Percentiles rank a stretch among this genome's conserved stretches.
phyloP scores from a whole-genome alignment of 768 basidiomycete genomes.

The Phlebiopsis flavidoalba region DNA sequence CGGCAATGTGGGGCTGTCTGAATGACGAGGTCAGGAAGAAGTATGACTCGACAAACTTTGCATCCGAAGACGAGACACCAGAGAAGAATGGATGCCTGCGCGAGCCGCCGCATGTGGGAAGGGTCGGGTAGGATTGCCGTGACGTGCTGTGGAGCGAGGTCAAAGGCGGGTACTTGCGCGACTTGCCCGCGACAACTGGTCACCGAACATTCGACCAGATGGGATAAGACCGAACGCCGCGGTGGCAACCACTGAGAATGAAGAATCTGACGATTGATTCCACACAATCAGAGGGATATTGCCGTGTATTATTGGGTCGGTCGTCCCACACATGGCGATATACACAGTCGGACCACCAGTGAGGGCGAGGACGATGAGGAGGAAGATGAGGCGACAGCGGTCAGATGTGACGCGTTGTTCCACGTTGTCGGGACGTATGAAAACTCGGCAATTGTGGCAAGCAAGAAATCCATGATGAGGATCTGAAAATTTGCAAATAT shows the following conservation, averaged over 20 bases:
- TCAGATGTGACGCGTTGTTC: constrained; percentile 97
- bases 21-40: constrained; percentile 99
- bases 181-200: constrained; percentile 95
- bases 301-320: constrained; percentile 37
- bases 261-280: constrained; percentile 77
- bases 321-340: constrained; percentile 82
- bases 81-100: constrained; percentile 73
- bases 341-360: constrained; percentile 94
- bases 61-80: constrained; percentile 95
- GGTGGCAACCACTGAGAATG: constrained; percentile 80
- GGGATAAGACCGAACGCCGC: constrained; percentile 84
- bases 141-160: constrained; percentile 98
- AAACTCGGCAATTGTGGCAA: constrained; percentile 92
- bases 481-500: too few relatives aligned
- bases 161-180: constrained; percentile 97
- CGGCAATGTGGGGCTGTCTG: constrained; percentile 86
- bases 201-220: constrained; percentile 97
- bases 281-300: constrained; percentile 86
- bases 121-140: constrained; percentile 92
- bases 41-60: constrained; percentile 95
- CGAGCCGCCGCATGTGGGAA: constrained; percentile 70
- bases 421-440: constrained; percentile 97
- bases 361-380: constrained; percentile 86
- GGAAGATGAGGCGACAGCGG: constrained; percentile 89
- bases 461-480: constrained; percentile 94